These are phyloP conservation scores for Salix udensis DNA, from an alignment of 345 rosid species.

Conservation along the genomic window DNA sequence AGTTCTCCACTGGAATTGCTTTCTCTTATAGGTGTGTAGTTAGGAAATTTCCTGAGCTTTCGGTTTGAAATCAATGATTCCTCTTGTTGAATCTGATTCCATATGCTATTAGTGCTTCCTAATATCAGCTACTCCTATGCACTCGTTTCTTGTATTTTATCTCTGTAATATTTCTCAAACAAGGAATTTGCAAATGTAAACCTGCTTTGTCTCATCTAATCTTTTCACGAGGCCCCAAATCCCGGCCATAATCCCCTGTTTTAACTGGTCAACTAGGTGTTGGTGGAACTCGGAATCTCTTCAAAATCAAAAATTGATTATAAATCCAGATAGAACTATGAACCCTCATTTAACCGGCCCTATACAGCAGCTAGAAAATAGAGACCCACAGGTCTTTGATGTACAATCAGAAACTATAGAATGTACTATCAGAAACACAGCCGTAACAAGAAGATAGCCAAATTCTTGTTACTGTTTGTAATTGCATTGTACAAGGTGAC, in stretches of 20 bases:
- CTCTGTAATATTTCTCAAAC: background rate
- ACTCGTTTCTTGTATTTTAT: background rate
- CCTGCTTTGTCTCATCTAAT: conserved; percentile 7
- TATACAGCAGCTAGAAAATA: conserved; percentile 24
- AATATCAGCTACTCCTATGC: background rate
- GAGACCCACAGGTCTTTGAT: conserved; percentile 8
- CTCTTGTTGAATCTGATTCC: background rate
- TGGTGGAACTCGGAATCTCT: background rate
- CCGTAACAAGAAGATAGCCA: no score
- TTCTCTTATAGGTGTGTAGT: no score
- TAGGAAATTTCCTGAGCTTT: background rate
- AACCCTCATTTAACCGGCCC: background rate
- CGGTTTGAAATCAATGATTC: background rate
- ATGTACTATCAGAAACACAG: background rate
- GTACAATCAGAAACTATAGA: background rate
- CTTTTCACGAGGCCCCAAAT: conserved; percentile 20
- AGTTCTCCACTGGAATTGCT: no score
- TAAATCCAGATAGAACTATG: background rate
- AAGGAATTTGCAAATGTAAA: background rate
- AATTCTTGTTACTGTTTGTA: no score
- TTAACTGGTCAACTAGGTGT: conserved; percentile 16
- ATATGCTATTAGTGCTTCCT: background rate
- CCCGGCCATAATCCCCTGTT: conserved; percentile 14
- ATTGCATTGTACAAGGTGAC: no score
- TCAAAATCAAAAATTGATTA: background rate